A percentile compares a stretch with the other conserved stretches of the same genome.
Conservation (phyloP, 2,329 filamentous ascomycete genomes). For the Tolypocladium pustulatum region DNA sequence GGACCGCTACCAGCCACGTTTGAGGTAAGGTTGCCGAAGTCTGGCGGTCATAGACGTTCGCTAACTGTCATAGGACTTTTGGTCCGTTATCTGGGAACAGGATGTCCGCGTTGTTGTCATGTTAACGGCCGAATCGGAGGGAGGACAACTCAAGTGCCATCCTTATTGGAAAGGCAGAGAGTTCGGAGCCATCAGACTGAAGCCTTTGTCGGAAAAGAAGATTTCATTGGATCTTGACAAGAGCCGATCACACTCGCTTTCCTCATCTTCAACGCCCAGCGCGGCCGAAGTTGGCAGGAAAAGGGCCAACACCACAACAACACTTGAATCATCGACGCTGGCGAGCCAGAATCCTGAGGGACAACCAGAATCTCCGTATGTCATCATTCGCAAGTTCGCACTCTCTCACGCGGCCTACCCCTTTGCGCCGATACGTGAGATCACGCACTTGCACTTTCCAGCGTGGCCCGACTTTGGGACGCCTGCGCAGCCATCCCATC, state of each 20-base stretch:
- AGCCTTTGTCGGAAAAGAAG: constrained; percentile 69
- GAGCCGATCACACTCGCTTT: constrained; percentile 29
- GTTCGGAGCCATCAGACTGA: constrained; percentile 69
- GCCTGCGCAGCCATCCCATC: constrained; percentile 76
- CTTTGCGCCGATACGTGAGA: constrained; percentile 78
- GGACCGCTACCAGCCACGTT: constrained; percentile 89
- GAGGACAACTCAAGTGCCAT: constrained; percentile 89
- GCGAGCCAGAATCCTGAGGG: constrained; percentile 14
- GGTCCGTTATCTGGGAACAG: constrained; percentile 95
- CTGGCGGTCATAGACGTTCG: not conserved
- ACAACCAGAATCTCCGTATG: constrained; percentile 55
- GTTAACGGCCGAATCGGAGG: constrained; percentile 89
- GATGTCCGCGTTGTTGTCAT: constrained; percentile 92
- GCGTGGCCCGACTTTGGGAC: constrained; percentile 97
- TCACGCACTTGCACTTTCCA: constrained; percentile 89
- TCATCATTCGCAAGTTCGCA: constrained; percentile 79
- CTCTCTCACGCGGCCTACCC: constrained; percentile 67
- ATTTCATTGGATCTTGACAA: constrained; percentile 64
- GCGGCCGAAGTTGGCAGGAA: constrained; percentile 32
- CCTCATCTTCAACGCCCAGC: constrained; percentile 10
- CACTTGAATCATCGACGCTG: constrained; percentile 23
- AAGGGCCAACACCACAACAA: constrained; percentile 44
- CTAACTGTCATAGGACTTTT: constrained; percentile 66
- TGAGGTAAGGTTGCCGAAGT: constrained; percentile 50
- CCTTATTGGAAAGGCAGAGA: constrained; percentile 78